These are phyloP conservation scores for Fermentozyma sake DNA, from an alignment of 1,139 yeast genomes.

Conservation along the genomic window DNA sequence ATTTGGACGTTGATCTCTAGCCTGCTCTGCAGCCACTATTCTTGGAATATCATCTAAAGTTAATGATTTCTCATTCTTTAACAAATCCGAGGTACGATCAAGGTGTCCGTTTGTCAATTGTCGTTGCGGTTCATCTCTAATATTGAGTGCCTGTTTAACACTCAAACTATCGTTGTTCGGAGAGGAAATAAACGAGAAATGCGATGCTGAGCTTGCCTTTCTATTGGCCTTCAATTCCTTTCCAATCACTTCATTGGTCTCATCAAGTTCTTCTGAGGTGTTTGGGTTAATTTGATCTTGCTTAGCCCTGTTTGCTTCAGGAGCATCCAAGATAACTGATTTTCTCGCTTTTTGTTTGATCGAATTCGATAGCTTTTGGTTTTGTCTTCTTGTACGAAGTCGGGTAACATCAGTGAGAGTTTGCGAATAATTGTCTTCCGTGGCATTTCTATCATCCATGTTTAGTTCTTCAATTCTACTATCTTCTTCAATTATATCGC, in stretches of 20 bases:
- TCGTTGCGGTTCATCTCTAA: conserved; percentile 43
- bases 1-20: conserved; percentile 85
- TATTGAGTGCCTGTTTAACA: conserved; percentile 33
- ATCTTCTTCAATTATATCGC: conserved; percentile 6
- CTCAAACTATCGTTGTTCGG: conserved; percentile 30
- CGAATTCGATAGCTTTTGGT: conserved; percentile 56
- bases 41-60: conserved; percentile 95
- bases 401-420: conserved; percentile 77
- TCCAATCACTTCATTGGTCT: conserved; percentile 2
- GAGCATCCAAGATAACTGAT: conserved; percentile 47
- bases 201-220: conserved; percentile 16
- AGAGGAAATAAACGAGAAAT: conserved; percentile 17
- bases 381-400: conserved; percentile 69
- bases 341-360: conserved; percentile 45
- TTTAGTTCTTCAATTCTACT: conserved; percentile 14
- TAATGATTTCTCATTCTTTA: conserved; percentile 77
- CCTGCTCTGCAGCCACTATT: conserved; percentile 95
- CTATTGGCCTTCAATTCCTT: conserved; percentile 7
- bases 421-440: conserved; percentile 51
- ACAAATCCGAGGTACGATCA: conserved; percentile 59
- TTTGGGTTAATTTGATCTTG: conserved; percentile 10
- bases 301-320: conserved; percentile 49
- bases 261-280: conserved; percentile 1
- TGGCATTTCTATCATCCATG: conserved; percentile 12
- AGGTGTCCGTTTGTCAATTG: conserved; percentile 30